A percentile compares a stretch with the other conserved stretches of the same genome.
phyloP scores from a whole-genome alignment of 352 stramenopile genomes.

The Elongisporangium senticosum region DNA sequence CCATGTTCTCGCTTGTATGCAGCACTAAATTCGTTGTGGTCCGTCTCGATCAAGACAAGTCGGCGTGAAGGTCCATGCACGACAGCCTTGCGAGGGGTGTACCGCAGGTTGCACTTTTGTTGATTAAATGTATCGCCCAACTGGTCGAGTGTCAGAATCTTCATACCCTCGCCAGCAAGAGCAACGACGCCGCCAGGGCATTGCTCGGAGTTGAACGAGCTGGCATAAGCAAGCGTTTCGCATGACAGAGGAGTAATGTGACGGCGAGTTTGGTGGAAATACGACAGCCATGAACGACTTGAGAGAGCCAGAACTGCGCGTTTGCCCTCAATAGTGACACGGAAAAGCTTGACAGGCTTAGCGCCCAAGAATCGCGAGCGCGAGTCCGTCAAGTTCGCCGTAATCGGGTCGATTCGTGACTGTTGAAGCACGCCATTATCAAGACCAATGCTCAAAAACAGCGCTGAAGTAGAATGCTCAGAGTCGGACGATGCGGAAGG shows the following conservation, averaged over 20 bases:
- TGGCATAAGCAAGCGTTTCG: slow-evolving; percentile 92
- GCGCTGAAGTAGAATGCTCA: slow-evolving; percentile 45
- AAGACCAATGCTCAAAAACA: slow-evolving; percentile 87
- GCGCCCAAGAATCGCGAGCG: slow-evolving; percentile 93
- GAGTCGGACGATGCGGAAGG: slow-evolving; percentile 39
- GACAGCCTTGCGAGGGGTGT: slow-evolving; percentile 96
- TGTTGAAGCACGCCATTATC: slow-evolving; percentile 96
- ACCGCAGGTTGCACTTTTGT: slow-evolving; percentile 92
- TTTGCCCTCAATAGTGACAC: slow-evolving; percentile 86
- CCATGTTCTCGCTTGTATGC: slow-evolving; percentile 87
- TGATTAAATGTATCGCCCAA: slow-evolving; percentile 97
- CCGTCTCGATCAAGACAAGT: slow-evolving; percentile 96
- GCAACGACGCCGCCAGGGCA: slow-evolving; percentile 97
- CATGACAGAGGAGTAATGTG: slow-evolving; percentile 95
- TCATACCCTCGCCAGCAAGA: slow-evolving; percentile 92
- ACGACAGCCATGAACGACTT: slow-evolving; percentile 94
- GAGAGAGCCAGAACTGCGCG: slow-evolving; percentile 94
- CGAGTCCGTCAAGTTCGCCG: slow-evolving; percentile 77
- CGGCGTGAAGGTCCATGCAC: slow-evolving; percentile 83
- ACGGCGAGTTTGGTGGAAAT: slow-evolving; percentile 87
- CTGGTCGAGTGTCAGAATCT: slow-evolving; percentile 96
- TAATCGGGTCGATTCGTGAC: slow-evolving; percentile 85
- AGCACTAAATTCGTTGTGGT: slow-evolving; percentile 95
- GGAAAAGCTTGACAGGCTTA: slow-evolving; percentile 94
- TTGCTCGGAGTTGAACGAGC: slow-evolving; percentile 94